A percentile compares a stretch with the other conserved stretches of the same genome.
phyloP scores from a whole-genome alignment of 2,329 filamentous ascomycete genomes.

The Diplodia scrobiculata region DNA sequence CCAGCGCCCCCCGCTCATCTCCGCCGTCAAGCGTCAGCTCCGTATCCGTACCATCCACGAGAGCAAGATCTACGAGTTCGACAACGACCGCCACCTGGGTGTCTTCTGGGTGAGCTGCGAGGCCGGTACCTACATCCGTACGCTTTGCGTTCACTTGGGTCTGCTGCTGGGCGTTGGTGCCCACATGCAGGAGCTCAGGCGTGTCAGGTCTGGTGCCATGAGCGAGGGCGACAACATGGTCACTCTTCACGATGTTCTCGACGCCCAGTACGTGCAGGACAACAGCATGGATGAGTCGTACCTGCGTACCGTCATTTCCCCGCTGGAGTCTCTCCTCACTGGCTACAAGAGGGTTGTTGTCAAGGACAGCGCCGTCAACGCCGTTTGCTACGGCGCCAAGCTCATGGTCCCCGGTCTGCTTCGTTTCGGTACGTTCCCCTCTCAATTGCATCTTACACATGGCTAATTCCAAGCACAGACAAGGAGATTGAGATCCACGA shows the following conservation, averaged over 20 bases:
- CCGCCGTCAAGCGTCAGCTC: slow-evolving; percentile 96
- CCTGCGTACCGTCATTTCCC: slow-evolving; percentile 85
- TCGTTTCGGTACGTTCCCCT: slow-evolving; percentile 69
- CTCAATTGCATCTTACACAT: neutral
- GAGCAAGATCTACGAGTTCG: slow-evolving; percentile 92
- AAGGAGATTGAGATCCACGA: slow-evolving; percentile 89
- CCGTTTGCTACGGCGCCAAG: slow-evolving; percentile 97
- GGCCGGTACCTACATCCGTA: slow-evolving; percentile 97
- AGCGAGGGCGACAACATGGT: slow-evolving; percentile 86
- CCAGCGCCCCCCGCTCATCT: slow-evolving; percentile 95
- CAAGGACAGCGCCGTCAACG: slow-evolving; percentile 95
- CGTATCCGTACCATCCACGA: slow-evolving; percentile 98
- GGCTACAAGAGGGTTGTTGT: slow-evolving; percentile 97
- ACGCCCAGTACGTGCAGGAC: slow-evolving; percentile 94
- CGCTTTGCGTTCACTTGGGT: slow-evolving; percentile 91
- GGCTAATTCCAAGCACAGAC: slow-evolving; percentile 57
- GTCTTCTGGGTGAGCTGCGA: slow-evolving; percentile 99
- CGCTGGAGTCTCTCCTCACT: slow-evolving; percentile 86
- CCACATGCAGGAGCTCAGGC: slow-evolving; percentile 96
- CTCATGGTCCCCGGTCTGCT: slow-evolving; percentile 97
- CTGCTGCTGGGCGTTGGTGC: slow-evolving; percentile 78
- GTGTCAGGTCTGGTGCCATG: slow-evolving; percentile 94
- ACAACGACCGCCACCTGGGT: slow-evolving; percentile 94
- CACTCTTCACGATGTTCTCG: slow-evolving; percentile 90
- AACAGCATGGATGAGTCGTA: slow-evolving; percentile 94